phyloP scores from a whole-genome alignment of 2,329 filamentous ascomycete genomes.

The Sclerotinia glacialis region DNA sequence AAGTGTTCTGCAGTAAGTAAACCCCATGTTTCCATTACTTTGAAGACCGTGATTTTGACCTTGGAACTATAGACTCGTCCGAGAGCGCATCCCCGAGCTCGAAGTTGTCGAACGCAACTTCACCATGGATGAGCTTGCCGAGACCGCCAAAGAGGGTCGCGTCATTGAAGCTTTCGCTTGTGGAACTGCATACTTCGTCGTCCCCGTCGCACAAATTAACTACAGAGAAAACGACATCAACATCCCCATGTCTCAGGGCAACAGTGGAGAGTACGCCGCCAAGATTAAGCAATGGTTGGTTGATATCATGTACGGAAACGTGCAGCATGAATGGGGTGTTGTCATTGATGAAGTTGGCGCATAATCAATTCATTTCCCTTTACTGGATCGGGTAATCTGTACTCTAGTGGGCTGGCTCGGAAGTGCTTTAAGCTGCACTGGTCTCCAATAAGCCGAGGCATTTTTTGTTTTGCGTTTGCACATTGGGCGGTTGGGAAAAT shows the following conservation, averaged over 20 bases:
- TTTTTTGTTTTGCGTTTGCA: background rate
- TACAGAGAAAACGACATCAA: constrained; percentile 62
- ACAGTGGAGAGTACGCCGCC: constrained; percentile 54
- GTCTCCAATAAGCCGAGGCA: background rate
- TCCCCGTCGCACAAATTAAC: constrained; percentile 64
- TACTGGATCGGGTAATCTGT: background rate
- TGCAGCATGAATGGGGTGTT: constrained; percentile 65
- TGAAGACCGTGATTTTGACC: background rate
- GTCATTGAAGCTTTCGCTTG: constrained; percentile 82
- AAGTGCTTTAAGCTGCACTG: background rate
- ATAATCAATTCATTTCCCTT: background rate
- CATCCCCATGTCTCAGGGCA: constrained; percentile 57
- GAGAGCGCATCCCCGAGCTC: constrained; percentile 36
- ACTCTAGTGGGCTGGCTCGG: background rate
- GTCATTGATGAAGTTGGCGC: constrained; percentile 55
- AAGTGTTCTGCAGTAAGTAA: constrained; percentile 70
- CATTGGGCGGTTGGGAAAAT: background rate
- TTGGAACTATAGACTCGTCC: constrained; percentile 13
- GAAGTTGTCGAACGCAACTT: constrained; percentile 81
- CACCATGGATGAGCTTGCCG: constrained; percentile 73
- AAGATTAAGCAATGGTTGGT: constrained; percentile 65
- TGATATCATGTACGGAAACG: constrained; percentile 64
- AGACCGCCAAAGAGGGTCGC: constrained; percentile 71
- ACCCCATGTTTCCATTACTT: background rate
- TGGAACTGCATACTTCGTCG: constrained; percentile 79